These are phyloP conservation scores for Chaetomium strumarium DNA, from an alignment of 2,329 filamentous ascomycete species.

Conservation along the genomic window DNA sequence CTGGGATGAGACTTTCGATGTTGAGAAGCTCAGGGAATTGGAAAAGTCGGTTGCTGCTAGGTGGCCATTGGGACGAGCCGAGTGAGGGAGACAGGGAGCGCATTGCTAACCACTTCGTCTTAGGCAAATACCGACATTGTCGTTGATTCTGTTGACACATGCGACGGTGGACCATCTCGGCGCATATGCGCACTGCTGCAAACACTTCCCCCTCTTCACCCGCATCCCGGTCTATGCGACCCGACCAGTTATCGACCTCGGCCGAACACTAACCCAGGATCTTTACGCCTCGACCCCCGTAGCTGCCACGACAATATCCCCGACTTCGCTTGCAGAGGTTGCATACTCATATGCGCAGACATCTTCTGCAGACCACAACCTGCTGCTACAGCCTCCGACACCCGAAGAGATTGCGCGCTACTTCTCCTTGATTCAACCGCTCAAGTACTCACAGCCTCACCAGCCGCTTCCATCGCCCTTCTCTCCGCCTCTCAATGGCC, in stretches of 20 bases:
- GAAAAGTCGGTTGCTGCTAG: slow-evolving; percentile 58
- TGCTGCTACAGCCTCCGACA: slow-evolving; percentile 65
- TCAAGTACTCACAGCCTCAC: slow-evolving; percentile 96
- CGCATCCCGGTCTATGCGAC: slow-evolving; percentile 94
- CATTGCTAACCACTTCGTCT: not conserved
- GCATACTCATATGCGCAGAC: slow-evolving; percentile 50
- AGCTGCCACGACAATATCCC: slow-evolving; percentile 77
- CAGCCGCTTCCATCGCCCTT: slow-evolving; percentile 82
- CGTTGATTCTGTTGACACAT: slow-evolving; percentile 89
- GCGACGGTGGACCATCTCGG: slow-evolving; percentile 87
- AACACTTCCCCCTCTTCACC: slow-evolving; percentile 85
- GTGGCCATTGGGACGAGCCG: not conserved
- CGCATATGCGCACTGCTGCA: slow-evolving; percentile 94
- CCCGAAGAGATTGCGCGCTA: slow-evolving; percentile 86
- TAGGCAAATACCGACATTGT: slow-evolving; percentile 81
- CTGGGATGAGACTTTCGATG: slow-evolving; percentile 90
- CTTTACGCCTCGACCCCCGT: slow-evolving; percentile 84
- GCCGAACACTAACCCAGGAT: slow-evolving; percentile 84
- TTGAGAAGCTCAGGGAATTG: slow-evolving; percentile 73
- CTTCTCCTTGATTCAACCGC: slow-evolving; percentile 81
- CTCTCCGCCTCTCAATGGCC: slow-evolving; percentile 79
- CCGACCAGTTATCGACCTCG: slow-evolving; percentile 84
- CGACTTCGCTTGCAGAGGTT: slow-evolving; percentile 62
- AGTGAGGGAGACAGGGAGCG: not conserved
- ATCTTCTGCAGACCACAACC: slow-evolving; percentile 44